A percentile compares a stretch with the other conserved stretches of the same genome.
phyloP scores from a whole-genome alignment of 139 green algal genomes.

The Pycnococcus provasolii region DNA sequence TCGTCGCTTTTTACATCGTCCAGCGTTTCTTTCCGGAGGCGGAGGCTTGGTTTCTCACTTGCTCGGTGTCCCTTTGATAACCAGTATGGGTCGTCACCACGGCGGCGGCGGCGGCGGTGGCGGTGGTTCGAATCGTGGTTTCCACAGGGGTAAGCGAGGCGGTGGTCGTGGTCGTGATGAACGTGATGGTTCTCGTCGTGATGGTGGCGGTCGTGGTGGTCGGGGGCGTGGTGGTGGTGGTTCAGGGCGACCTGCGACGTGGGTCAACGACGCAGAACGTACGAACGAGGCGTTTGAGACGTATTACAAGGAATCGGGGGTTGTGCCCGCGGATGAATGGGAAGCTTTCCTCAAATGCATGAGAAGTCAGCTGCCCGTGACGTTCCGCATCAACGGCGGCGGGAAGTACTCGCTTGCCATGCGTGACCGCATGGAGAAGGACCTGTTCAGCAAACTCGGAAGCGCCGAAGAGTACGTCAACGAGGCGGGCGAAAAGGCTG shows the following conservation, averaged over 20 bases:
- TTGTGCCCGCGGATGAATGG: slow-evolving; percentile 74
- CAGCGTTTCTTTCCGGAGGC: too few species aligned
- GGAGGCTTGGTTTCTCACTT: too few species aligned
- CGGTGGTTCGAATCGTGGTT: background rate
- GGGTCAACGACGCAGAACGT: background rate
- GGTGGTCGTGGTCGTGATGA: background rate
- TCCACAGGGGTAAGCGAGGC: too few species aligned
- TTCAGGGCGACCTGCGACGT: background rate
- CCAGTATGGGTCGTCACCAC: too few species aligned
- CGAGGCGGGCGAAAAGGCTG: slow-evolving; percentile 45
- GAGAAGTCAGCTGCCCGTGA: slow-evolving; percentile 67
- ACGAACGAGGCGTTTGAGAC: slow-evolving; percentile 47
- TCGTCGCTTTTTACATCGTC: too few species aligned
- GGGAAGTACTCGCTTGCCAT: slow-evolving; percentile 56
- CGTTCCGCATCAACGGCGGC: slow-evolving; percentile 94
- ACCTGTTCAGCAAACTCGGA: slow-evolving; percentile 28
- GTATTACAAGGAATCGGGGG: slow-evolving; percentile 62
- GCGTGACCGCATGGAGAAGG: slow-evolving; percentile 30
- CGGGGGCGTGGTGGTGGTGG: background rate
- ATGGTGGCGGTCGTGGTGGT: too few species aligned
- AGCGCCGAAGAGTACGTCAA: background rate
- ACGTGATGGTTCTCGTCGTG: background rate
- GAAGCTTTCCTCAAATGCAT: slow-evolving; percentile 69
- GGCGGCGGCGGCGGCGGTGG: background rate
- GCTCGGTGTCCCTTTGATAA: too few species aligned